Conservation (phyloP, 345 rosid species). For the Rhodamnia rubescens region DNA sequence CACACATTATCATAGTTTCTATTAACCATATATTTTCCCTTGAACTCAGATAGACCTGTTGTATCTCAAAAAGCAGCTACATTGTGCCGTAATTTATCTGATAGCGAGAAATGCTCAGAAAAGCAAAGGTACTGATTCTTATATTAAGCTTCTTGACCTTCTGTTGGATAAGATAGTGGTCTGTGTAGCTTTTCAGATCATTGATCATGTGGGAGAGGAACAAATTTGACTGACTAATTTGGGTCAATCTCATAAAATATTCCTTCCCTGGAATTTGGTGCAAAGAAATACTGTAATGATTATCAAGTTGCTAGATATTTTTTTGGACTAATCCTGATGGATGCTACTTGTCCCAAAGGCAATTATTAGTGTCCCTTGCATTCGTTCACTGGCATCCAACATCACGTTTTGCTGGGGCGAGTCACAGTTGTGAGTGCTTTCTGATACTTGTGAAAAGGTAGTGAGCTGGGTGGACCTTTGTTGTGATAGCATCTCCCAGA, state of each 20-base stretch:
- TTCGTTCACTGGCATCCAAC: background rate
- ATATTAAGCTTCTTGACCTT: background rate
- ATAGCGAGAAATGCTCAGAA: slow-evolving; percentile 66
- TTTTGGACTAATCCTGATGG: background rate
- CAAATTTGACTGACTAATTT: background rate
- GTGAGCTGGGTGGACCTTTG: background rate
- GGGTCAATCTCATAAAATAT: background rate
- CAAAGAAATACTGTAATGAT: background rate
- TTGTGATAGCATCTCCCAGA: background rate
- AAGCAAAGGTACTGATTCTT: slow-evolving; percentile 63
- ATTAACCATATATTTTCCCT: slow-evolving; percentile 7
- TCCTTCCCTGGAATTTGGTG: background rate
- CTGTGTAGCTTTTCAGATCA: background rate
- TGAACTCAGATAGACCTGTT: slow-evolving; percentile 27
- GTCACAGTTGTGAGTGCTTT: background rate
- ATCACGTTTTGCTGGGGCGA: background rate
- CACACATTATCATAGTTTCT: background rate
- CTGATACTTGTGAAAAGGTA: background rate
- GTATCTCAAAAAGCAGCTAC: slow-evolving; percentile 35
- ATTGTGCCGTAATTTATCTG: slow-evolving; percentile 35
- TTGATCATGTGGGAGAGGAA: background rate
- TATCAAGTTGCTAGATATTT: background rate
- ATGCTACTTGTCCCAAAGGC: background rate
- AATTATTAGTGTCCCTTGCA: background rate
- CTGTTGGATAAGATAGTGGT: background rate